Evolutionary conservation across 2,329 filamentous ascomycete species (phyloP).

Genomic region (Neonectria faginata): DNA sequence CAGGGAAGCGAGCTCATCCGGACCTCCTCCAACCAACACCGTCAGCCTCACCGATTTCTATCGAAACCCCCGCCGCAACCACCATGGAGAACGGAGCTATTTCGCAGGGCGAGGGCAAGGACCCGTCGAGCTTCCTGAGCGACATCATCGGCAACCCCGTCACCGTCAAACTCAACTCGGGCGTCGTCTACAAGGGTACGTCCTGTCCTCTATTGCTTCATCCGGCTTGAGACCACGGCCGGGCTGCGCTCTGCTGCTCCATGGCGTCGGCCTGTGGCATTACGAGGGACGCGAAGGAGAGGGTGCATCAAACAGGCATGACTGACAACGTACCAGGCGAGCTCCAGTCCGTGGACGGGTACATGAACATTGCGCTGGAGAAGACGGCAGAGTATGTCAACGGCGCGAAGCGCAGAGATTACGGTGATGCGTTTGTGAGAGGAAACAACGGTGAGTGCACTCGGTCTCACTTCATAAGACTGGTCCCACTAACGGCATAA

Average conservation of each 20-base stretch:
- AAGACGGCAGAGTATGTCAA: conserved; percentile 94
- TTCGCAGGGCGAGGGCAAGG: conserved; percentile 79
- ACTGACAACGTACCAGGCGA: conserved; percentile 72
- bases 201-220: background rate
- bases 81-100: conserved; percentile 81
- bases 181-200: conserved; percentile 94
- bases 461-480: background rate
- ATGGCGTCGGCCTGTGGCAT: background rate
- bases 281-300: background rate
- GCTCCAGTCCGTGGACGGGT: conserved; percentile 95
- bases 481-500: conserved; percentile 25
- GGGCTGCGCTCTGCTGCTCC: background rate
- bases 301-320: background rate
- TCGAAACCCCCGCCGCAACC: conserved; percentile 6
- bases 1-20: conserved; percentile 9
- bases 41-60: conserved; percentile 25
- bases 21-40: conserved; percentile 29
- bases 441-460: conserved; percentile 87
- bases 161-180: conserved; percentile 98
- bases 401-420: conserved; percentile 82
- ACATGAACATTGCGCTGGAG: conserved; percentile 99
- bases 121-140: conserved; percentile 91
- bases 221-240: conserved; percentile 4
- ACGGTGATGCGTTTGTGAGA: conserved; percentile 94
- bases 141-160: conserved; percentile 96